Base-by-base conservation (phyloP, 345 rosid genomes). In the Eucalyptus fibrosa region DNA sequence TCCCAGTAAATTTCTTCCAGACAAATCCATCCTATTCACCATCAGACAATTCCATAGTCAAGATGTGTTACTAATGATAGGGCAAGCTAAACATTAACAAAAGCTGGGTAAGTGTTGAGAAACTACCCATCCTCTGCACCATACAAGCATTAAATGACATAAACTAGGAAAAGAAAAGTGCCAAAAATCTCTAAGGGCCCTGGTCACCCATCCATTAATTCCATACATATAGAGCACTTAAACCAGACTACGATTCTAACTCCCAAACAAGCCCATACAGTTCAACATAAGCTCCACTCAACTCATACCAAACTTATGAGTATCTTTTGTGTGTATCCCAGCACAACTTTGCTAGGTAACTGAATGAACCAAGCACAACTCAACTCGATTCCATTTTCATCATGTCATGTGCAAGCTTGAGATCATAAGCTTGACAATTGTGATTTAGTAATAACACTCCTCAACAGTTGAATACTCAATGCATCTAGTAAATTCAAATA, bases 11-110 rank as follows among this genome's bases (percentile, higher is more conserved):
- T 81, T 82, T 83, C 90, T 88, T 90, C 90, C 92, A 30, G 92
- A 88, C 21, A 87, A 90, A 60, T 87, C 91, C 44, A 90, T 90
- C 95, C 95, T 94, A 93, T 90, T 90, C 88, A 59, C 7, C 86
- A 65, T 53, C 51, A 88, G 44, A 55, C 11, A 90, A 50, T 16
- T 47, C 34, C 40, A 88, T n/a, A 40, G 42, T 55, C 80, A 86
- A 50, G 24, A 40, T 77, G 85, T 2, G 3, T 23, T 40, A 26
- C 47, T 40, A 77, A 37, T 77, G 30, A 37, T 21, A 77, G 47
- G 30, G 23, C 85, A 77, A 40, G 85, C 47, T 23, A 77, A 40
- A 77, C 15, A 40, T 40, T 37, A 77, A 42, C 85, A 77, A 40
- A 40, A 77, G 85, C 47, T 21, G 47, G 85, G 85, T 34, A 72